Conservation (phyloP, 257 asterid species). For the Primulina huaijiensis region DNA sequence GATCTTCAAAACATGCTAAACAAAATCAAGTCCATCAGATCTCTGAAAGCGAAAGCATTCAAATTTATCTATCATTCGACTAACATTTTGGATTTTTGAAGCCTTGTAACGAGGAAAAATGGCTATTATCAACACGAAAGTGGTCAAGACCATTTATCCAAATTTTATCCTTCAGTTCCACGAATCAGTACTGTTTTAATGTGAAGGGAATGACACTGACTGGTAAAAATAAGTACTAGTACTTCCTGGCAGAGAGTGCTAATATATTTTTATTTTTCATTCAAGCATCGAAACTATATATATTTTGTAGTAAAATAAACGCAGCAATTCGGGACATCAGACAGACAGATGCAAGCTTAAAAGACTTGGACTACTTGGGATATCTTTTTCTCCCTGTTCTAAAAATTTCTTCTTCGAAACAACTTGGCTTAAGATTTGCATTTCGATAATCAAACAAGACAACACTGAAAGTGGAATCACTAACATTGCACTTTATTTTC, state of each 20-base stretch:
- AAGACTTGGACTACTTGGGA: background rate
- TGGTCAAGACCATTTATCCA: background rate
- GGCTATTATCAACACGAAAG: background rate
- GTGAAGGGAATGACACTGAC: background rate
- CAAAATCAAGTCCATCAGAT: background rate
- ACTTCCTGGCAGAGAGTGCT: background rate
- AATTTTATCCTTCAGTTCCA: background rate
- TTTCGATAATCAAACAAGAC: background rate
- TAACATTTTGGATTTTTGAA: too few species aligned
- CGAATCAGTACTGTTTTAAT: background rate
- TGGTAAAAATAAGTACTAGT: background rate
- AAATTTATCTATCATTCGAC: background rate
- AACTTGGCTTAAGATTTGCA: background rate
- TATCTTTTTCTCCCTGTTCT: background rate
- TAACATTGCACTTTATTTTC: background rate
- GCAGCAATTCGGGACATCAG: background rate
- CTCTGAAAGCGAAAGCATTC: background rate
- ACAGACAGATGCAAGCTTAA: background rate
- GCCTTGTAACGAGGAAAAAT: background rate
- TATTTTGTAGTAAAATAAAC: background rate
- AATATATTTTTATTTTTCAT: background rate
- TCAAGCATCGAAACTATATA: background rate
- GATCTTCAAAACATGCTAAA: slow-evolving; percentile 15
- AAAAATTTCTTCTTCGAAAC: background rate
- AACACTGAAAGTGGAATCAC: background rate